A percentile compares a stretch with the other conserved stretches of the same genome.
Evolutionary conservation across 1,284 basidiomycete genomes (phyloP).

Genomic region (Fomitopsis schrenkii): DNA sequence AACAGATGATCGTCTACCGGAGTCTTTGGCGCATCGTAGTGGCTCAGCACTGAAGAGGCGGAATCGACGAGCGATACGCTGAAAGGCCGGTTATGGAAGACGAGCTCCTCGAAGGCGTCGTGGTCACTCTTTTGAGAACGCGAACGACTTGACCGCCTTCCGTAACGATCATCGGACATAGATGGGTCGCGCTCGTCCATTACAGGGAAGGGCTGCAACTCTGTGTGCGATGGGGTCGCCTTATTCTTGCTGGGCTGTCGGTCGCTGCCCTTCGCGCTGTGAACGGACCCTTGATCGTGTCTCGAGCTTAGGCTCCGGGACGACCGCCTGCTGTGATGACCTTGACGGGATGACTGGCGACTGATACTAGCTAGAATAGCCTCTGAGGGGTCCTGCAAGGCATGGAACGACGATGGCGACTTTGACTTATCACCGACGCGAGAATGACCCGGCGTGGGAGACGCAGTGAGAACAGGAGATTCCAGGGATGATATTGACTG

Average conservation of each 20-base stretch:
- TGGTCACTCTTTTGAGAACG: conserved; percentile 44
- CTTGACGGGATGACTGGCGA: conserved; percentile 14
- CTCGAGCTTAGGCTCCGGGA: conserved; percentile 20
- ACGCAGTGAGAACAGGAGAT: conserved; percentile 16
- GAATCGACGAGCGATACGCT: conserved; percentile 52
- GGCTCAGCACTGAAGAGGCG: conserved; percentile 52
- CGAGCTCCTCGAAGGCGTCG: conserved; percentile 38
- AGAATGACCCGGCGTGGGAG: conserved; percentile 13
- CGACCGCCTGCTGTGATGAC: conserved; percentile 15
- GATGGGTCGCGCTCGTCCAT: conserved; percentile 12
- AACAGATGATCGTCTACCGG: conserved; percentile 51
- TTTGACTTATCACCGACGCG: conserved; percentile 25
- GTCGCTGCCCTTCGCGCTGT: conserved; percentile 14
- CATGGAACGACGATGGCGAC: conserved; percentile 26
- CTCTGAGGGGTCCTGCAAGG: conserved; percentile 18
- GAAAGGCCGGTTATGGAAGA: conserved; percentile 28
- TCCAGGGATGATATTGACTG: conserved; percentile 33
- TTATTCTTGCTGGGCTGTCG: conserved; percentile 9
- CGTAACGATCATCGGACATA: conserved; percentile 13
- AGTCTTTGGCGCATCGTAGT: conserved; percentile 61
- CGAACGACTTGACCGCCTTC: conserved; percentile 14
- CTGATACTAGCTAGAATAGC: conserved; percentile 10
- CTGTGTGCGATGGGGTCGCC: conserved; percentile 8
- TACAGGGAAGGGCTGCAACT: conserved; percentile 19
- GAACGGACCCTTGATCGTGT: conserved; percentile 16